These are phyloP conservation scores for Obelidium mucronatum DNA, from an alignment of 192 early-diverging fungal genomes.

Conservation along the genomic window DNA sequence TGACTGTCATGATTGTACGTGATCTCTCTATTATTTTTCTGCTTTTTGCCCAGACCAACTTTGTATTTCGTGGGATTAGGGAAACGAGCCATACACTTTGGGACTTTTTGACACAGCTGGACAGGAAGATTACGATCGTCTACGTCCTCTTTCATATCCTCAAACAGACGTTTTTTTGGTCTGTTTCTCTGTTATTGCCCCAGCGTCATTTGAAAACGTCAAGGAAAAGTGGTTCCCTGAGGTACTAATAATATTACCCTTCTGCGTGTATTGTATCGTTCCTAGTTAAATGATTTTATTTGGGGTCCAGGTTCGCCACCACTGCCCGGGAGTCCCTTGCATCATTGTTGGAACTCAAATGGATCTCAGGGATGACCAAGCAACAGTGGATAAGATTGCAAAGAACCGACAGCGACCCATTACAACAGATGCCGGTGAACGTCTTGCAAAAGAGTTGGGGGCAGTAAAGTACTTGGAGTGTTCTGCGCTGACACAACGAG, in stretches of 20 bases:
- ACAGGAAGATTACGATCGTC: constrained; percentile 95
- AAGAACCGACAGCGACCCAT: constrained; percentile 87
- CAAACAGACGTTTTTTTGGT: constrained; percentile 96
- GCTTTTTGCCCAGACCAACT: too few species aligned
- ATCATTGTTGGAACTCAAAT: constrained; percentile 93
- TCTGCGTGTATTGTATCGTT: background rate
- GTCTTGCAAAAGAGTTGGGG: constrained; percentile 80
- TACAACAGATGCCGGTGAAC: constrained; percentile 78
- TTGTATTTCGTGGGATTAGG: too few species aligned
- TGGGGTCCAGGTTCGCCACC: constrained; percentile 73
- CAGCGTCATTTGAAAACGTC: constrained; percentile 94
- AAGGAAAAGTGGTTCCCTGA: constrained; percentile 97
- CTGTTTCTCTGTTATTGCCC: constrained; percentile 91
- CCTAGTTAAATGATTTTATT: background rate
- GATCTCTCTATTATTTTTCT: background rate
- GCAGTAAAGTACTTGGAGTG: constrained; percentile 96
- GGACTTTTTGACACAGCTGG: constrained; percentile 97
- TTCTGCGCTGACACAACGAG: constrained; percentile 89
- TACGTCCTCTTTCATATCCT: constrained; percentile 93
- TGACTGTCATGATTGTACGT: constrained; percentile 96
- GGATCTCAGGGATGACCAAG: constrained; percentile 89
- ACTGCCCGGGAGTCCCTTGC: constrained; percentile 95
- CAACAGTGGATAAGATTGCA: constrained; percentile 78
- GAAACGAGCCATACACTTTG: constrained; percentile 93
- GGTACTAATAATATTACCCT: constrained; percentile 48